These are phyloP conservation scores for Babesia microti DNA, from an alignment of 169 alveolate genomes.

Conservation along the genomic window DNA sequence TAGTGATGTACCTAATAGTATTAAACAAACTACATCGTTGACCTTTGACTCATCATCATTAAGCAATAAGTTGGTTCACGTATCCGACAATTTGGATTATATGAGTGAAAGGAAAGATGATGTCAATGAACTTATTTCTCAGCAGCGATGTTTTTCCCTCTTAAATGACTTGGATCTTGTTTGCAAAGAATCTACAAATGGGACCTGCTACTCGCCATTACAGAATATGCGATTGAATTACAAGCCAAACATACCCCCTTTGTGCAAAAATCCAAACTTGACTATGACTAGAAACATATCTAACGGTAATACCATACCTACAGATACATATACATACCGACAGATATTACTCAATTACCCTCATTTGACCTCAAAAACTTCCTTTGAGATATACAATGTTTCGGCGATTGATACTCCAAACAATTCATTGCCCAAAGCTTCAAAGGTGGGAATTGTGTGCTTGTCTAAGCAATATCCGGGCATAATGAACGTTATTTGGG, in stretches of 20 bases:
- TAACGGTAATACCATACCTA: too few relatives aligned
- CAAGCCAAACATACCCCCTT: slow-evolving; percentile 43
- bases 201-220: too few relatives aligned
- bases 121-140: too few relatives aligned
- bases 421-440: not conserved
- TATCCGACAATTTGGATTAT: too few relatives aligned
- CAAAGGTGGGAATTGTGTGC: slow-evolving; percentile 81
- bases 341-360: slow-evolving; percentile 77
- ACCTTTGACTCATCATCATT: too few relatives aligned
- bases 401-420: too few relatives aligned
- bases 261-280: slow-evolving; percentile 38
- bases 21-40: not conserved
- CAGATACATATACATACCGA: slow-evolving; percentile 74
- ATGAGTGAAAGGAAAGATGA: too few relatives aligned
- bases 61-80: too few relatives aligned
- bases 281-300: slow-evolving; percentile 13
- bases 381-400: slow-evolving; percentile 55
- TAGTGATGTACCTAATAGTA: not conserved
- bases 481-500: slow-evolving; percentile 90
- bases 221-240: slow-evolving; percentile 40
- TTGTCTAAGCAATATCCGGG: slow-evolving; percentile 95
- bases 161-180: too few relatives aligned
- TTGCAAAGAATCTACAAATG: too few relatives aligned
- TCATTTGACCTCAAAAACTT: slow-evolving; percentile 44
- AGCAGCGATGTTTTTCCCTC: too few relatives aligned